Evolutionary conservation across 495 filamentous ascomycete species (phyloP), one percentile per base, ranked within the genome.

Genomic region (Xylaria intraflava): DNA sequence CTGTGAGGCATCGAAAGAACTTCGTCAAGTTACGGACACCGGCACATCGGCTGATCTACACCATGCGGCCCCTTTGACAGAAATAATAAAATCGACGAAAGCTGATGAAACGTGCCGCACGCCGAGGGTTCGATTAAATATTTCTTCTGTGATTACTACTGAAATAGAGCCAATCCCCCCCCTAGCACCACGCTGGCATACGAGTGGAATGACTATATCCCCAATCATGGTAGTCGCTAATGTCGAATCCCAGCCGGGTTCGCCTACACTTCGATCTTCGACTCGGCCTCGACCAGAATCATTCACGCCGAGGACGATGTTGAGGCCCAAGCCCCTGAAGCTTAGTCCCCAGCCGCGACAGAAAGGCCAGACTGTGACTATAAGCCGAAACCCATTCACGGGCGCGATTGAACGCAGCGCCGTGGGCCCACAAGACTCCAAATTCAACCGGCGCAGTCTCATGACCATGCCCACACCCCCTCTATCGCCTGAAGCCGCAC

Each of bases 191-290:
- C 17, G 49, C 17, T 46, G 53, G 47, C 53, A 51, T 27, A 51
- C 29, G 6, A 50, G 40, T 14, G 30, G 40, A 20, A 56, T 49
- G 11, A 46, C 39, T 6, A 36, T 64, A 26, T 62, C 62, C 10
- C 59, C 56, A 1, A 56, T 64, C 27, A 64, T 64, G 53, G 50
- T 64, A 0, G 55, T 64, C 11, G 49, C 56, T 11, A 55, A 64
- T 49, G 19, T 59, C 22, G 40, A 55, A 35, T 55, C 62, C 4
- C 55, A 27, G 44, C 47, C 50, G n/a, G 50, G 42, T 11, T 46
- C 51, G 6, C 45, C 52, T 49, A 43, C 38, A 19, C 29, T 55
- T 6, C 52, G 35, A 10, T 27, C 6, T 19, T 33, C 44, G 27
- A 27, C 29, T 41, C 22, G 35, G 33, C n/a, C 47, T 19, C 49